Base-by-base conservation (phyloP, 306 rosid species). In the Vicia sativa region DNA sequence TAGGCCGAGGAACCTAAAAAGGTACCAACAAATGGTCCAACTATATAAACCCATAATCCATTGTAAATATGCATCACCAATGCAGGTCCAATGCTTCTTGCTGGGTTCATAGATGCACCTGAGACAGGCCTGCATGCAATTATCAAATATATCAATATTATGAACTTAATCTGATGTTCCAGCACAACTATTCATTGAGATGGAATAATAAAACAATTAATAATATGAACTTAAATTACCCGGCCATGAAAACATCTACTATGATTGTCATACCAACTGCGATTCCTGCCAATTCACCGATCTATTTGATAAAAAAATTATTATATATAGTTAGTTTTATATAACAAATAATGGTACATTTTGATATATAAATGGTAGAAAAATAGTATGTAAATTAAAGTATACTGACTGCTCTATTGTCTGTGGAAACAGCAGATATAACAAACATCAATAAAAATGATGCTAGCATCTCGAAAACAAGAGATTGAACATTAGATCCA, bases 101-200 rank as follows among this genome's bases (percentile, higher is more conserved):
- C 88, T n/a, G n/a, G n/a, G n/a, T n/a, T 85, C 96, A 90, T 83
- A 0, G 91, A 90, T 0, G 79, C 96, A 58, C 95, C 96, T 15
- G 85, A 78, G 12, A 90, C 61, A 0, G 85, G 87, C 61, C 96
- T 89, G 78, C 68, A 59, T 78, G 58, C 12, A 63, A 71, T 65
- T 42, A 62, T 21, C 31, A 15, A 31, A 31, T 31, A 6, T 6
- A 31, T 31, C 37, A 31, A 6, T 31, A 31, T 2, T 6, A 31
- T 1, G 2, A 31, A 31, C 37, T 31, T 6, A 1, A 9, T 31
- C 9, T 31, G 37, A 31, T 31, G 9, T 31, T 3, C 9, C 37
- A 1, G 8, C 38, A 34, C 9, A 34, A 2, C 38, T 34, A 34
- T 34, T 8, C 7, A 34, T 0, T 34, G 38, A 34, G 38, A 0